Conservation (phyloP, 1,139 yeast species). For the Komagataea norvegica region DNA sequence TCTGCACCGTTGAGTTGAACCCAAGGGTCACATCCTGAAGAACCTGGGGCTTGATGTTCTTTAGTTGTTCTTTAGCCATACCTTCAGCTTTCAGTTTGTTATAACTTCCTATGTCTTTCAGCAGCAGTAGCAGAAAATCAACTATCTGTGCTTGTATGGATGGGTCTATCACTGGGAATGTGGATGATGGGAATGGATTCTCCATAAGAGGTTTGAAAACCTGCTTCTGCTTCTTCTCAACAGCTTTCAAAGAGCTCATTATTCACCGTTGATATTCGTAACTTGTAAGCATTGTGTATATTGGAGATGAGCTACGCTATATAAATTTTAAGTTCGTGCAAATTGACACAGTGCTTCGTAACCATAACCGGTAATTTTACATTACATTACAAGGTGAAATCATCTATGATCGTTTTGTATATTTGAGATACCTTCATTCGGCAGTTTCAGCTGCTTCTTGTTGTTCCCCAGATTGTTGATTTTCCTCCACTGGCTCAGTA, state of each 20-base stretch:
- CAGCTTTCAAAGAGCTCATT: slow-evolving; percentile 27
- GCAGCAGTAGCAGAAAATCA: slow-evolving; percentile 37
- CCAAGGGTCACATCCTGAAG: slow-evolving; percentile 38
- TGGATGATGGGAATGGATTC: slow-evolving; percentile 50
- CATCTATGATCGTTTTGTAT: neutral
- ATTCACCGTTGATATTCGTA: neutral
- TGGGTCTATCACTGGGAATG: slow-evolving; percentile 49
- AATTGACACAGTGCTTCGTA: no score
- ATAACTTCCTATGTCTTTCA: slow-evolving; percentile 38
- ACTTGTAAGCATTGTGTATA: no score
- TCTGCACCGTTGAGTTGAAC: slow-evolving; percentile 49
- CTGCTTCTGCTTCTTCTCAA: slow-evolving; percentile 43
- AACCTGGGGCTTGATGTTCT: slow-evolving; percentile 27
- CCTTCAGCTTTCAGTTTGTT: slow-evolving; percentile 5
- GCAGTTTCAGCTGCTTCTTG: slow-evolving; percentile 3
- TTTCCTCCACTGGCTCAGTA: slow-evolving; percentile 12
- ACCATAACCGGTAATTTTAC: no score
- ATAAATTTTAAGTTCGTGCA: no score
- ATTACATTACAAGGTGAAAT: no score
- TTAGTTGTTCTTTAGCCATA: slow-evolving; percentile 6
- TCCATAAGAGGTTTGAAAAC: slow-evolving; percentile 59
- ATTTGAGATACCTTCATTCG: neutral
- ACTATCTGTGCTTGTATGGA: slow-evolving; percentile 36
- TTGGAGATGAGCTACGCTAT: no score
- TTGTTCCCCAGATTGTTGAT: no score